phyloP scores from a whole-genome alignment of 139 green algal species.

The Eudorina sp. region DNA sequence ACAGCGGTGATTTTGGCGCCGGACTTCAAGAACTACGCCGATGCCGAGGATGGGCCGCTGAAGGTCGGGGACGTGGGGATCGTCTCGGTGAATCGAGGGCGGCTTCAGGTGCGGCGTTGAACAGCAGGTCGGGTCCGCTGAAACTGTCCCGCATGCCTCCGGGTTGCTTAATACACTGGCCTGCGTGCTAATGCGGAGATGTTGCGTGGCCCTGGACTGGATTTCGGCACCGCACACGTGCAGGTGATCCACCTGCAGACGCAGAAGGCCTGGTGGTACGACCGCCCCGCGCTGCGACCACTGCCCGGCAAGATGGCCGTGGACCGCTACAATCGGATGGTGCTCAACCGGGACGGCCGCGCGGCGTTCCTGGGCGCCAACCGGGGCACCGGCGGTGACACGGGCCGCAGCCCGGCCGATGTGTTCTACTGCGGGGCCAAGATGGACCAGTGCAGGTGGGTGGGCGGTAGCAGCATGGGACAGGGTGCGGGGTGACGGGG shows the following conservation, averaged over 20 bases:
- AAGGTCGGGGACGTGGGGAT: not conserved
- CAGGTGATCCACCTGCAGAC: slow-evolving; percentile 6
- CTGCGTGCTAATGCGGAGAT: too few relatives aligned
- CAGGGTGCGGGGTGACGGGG: too few relatives aligned
- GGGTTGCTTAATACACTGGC: too few relatives aligned
- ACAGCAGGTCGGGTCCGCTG: too few relatives aligned
- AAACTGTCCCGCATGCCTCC: too few relatives aligned
- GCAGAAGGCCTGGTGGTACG: not conserved
- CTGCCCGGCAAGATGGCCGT: not conserved
- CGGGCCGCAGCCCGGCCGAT: not conserved
- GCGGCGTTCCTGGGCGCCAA: not conserved
- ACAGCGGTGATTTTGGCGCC: not conserved
- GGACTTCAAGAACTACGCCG: not conserved
- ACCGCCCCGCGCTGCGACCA: not conserved
- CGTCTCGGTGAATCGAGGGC: too few relatives aligned
- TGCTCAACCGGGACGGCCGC: slow-evolving; percentile 24
- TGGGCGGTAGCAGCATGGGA: too few relatives aligned
- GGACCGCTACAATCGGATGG: not conserved
- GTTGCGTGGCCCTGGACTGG: too few relatives aligned
- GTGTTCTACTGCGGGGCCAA: slow-evolving; percentile 7
- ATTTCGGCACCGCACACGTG: not conserved
- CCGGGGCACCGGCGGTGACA: slow-evolving; percentile 8
- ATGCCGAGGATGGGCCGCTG: slow-evolving; percentile 11
- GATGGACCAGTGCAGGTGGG: slow-evolving; percentile 14
- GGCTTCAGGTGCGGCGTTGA: too few relatives aligned